Evolutionary conservation across 2,329 filamentous ascomycete species (phyloP).

Genomic region (Colletotrichum godetiae): DNA sequence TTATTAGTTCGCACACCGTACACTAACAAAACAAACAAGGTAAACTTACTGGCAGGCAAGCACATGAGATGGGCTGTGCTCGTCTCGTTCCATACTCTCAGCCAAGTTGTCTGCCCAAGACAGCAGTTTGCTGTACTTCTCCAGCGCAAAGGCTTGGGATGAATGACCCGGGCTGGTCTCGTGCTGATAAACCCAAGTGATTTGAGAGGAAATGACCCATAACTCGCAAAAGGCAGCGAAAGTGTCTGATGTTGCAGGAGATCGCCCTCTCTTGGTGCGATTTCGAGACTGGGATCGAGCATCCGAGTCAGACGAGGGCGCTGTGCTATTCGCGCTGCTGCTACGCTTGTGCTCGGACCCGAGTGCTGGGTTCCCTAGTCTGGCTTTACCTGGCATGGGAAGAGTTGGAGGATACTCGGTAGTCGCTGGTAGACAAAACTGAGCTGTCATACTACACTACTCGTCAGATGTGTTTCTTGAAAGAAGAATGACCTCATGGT

Average conservation of each 20-base stretch:
- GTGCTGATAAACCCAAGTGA: slow-evolving; percentile 43
- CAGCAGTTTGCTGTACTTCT: slow-evolving; percentile 52
- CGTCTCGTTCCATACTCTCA: slow-evolving; percentile 38
- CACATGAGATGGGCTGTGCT: slow-evolving; percentile 46
- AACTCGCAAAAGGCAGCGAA: slow-evolving; percentile 49
- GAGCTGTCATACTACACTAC: slow-evolving; percentile 13
- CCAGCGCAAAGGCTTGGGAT: slow-evolving; percentile 44
- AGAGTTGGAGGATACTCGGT: slow-evolving; percentile 29
- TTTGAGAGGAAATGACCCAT: slow-evolving; percentile 49
- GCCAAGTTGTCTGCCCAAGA: slow-evolving; percentile 50
- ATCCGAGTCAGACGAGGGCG: not conserved
- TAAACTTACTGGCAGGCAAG: slow-evolving; percentile 49
- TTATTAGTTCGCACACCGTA: not conserved
- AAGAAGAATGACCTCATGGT: not conserved
- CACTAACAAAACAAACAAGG: not conserved
- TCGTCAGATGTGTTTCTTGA: not conserved
- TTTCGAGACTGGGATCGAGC: not conserved
- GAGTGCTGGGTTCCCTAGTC: not conserved
- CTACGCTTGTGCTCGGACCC: not conserved
- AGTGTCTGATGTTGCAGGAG: slow-evolving; percentile 37
- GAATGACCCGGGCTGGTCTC: slow-evolving; percentile 30
- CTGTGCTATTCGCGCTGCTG: not conserved
- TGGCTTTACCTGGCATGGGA: slow-evolving; percentile 20
- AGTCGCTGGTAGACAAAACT: slow-evolving; percentile 28
- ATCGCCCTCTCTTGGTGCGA: slow-evolving; percentile 1